Percentiles rank a stretch among this genome's conserved stretches.
phyloP scores from a whole-genome alignment of 2,329 filamentous ascomycete genomes.

The Peltaster fructicola region DNA sequence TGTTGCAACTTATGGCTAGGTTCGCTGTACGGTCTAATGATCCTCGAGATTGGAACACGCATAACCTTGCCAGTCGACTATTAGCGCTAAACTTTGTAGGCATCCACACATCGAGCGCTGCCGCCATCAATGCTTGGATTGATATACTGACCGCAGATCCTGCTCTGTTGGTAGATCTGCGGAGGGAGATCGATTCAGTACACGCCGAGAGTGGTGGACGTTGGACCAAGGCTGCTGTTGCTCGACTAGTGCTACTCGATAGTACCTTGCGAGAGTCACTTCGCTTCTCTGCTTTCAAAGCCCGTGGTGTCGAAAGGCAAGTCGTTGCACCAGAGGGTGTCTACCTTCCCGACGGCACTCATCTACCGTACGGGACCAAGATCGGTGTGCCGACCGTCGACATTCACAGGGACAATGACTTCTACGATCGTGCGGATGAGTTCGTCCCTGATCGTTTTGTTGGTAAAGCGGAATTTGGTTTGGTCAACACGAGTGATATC shows the following conservation, averaged over 20 bases:
- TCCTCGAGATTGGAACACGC: no score
- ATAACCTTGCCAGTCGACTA: not conserved
- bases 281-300: not conserved
- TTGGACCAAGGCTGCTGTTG: not conserved
- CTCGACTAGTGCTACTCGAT: not conserved
- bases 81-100: not conserved
- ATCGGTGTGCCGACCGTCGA: not conserved
- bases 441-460: not conserved
- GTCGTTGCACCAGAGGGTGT: slow-evolving; percentile 1
- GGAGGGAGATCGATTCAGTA: not conserved
- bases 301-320: not conserved
- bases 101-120: not conserved
- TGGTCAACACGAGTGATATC: no score
- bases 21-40: no score
- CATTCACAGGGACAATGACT: slow-evolving; percentile 1
- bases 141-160: not conserved
- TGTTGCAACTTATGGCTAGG: not conserved
- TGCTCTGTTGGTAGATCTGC: not conserved
- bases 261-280: not conserved
- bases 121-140: not conserved
- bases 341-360: not conserved
- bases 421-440: not conserved
- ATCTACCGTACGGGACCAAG: not conserved
- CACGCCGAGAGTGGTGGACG: not conserved
- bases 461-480: no score